A percentile compares a stretch with the other conserved stretches of the same genome.
Conservation (phyloP, 2,329 filamentous ascomycete species). For the Clarireedia hainanense region DNA sequence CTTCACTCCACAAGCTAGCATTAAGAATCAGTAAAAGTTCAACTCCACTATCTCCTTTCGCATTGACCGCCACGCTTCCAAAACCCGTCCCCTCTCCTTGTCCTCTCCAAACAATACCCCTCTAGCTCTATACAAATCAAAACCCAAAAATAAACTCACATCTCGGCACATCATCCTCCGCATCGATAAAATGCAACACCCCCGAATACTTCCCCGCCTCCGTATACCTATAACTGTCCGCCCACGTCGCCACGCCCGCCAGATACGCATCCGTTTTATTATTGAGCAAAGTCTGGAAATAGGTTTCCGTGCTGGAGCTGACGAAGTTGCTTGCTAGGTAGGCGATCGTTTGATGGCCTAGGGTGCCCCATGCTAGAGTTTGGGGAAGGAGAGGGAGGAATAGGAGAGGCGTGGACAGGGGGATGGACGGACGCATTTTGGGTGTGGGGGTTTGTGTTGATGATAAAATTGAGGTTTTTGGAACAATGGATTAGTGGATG, state of each 20-base stretch:
- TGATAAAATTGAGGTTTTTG: not conserved
- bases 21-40: not conserved
- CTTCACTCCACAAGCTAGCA: constrained; percentile 44
- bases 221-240: constrained; percentile 54
- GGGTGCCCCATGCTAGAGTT: constrained; percentile 29
- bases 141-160: not conserved
- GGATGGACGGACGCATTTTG: not conserved
- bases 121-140: not conserved
- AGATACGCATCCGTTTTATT: constrained; percentile 50
- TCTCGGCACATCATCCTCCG: constrained; percentile 52
- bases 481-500: not conserved
- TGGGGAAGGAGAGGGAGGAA: constrained; percentile 8
- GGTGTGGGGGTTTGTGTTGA: not conserved
- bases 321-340: constrained; percentile 56
- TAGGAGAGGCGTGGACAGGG: not conserved
- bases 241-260: constrained; percentile 58
- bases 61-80: not conserved
- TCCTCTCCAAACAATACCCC: not conserved
- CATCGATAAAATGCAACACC: constrained; percentile 63
- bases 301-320: constrained; percentile 43
- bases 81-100: not conserved
- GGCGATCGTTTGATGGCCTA: constrained; percentile 59
- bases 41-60: not conserved
- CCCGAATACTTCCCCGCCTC: constrained; percentile 53
- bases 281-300: constrained; percentile 50